Conservation (phyloP, 768 basidiomycete genomes). For the Arthromyces matolae region DNA sequence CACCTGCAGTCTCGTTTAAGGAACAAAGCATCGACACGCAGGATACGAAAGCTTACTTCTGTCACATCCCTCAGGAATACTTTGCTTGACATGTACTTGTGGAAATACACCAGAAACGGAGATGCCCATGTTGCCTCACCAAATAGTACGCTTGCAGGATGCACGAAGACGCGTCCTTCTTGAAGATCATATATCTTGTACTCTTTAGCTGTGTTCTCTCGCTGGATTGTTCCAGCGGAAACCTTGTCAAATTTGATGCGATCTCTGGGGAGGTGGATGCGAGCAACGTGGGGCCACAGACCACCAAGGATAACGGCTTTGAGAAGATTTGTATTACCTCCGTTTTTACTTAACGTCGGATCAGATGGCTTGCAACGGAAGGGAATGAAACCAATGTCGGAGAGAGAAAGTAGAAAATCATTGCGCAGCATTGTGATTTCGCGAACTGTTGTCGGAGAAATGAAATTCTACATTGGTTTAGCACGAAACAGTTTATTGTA, state of each 20-base stretch:
- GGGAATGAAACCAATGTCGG: slow-evolving; percentile 67
- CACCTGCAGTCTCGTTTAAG: slow-evolving; percentile 41
- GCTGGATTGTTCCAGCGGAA: slow-evolving; percentile 77
- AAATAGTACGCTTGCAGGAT: slow-evolving; percentile 82
- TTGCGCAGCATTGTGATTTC: slow-evolving; percentile 75
- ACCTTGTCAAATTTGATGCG: slow-evolving; percentile 83
- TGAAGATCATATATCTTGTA: slow-evolving; percentile 77
- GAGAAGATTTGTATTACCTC: slow-evolving; percentile 65
- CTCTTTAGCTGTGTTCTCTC: slow-evolving; percentile 81
- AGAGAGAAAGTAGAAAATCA: slow-evolving; percentile 72
- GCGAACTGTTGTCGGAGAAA: slow-evolving; percentile 66
- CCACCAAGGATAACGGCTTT: slow-evolving; percentile 85
- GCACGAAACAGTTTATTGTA: background rate
- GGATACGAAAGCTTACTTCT: slow-evolving; percentile 54
- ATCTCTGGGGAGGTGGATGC: slow-evolving; percentile 67
- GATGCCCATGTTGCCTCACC: slow-evolving; percentile 66
- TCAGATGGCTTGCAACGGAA: slow-evolving; percentile 40
- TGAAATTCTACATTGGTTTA: slow-evolving; percentile 62
- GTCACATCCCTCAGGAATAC: slow-evolving; percentile 85
- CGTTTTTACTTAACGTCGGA: slow-evolving; percentile 59
- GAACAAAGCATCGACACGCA: too few relatives aligned
- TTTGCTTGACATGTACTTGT: slow-evolving; percentile 78
- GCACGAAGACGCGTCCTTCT: slow-evolving; percentile 68
- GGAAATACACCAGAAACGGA: slow-evolving; percentile 81
- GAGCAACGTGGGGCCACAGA: slow-evolving; percentile 80